Evolutionary conservation across 441 rosid genomes (phyloP).

Genomic region (Raphanus hybrid): DNA sequence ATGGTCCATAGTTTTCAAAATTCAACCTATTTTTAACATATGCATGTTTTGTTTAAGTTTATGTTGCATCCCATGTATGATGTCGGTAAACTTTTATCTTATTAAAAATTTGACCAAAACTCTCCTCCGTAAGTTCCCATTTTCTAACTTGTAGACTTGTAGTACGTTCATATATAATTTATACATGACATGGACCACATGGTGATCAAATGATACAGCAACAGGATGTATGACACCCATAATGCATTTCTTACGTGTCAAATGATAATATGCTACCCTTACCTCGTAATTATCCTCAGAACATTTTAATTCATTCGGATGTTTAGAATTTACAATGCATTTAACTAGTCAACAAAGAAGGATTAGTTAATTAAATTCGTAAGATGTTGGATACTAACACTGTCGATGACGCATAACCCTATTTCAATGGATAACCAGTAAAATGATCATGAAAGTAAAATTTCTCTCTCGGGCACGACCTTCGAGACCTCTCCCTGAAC

Average conservation of each 20-base stretch:
- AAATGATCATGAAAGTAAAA: no score
- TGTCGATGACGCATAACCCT: conserved; percentile 21
- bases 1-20: background rate
- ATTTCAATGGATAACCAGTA: conserved; percentile 19
- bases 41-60: background rate
- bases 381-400: conserved; percentile 23
- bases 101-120: background rate
- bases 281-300: conserved; percentile 19
- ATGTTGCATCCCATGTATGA: background rate
- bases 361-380: conserved; percentile 21
- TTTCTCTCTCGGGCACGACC: no score
- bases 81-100: background rate
- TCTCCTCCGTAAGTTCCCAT: background rate
- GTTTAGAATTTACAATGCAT: conserved; percentile 4
- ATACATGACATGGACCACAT: background rate
- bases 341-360: conserved; percentile 34
- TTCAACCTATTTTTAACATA: background rate
- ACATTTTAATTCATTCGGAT: conserved; percentile 7
- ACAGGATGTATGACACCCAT: conserved; percentile 6
- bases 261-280: background rate
- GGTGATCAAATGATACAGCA: background rate
- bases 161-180: background rate
- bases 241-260: background rate
- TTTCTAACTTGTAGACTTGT: background rate
- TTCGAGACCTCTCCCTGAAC: no score